Evolutionary conservation across 2,329 filamentous ascomycete species (phyloP).

Genomic region (Alternaria panax): DNA sequence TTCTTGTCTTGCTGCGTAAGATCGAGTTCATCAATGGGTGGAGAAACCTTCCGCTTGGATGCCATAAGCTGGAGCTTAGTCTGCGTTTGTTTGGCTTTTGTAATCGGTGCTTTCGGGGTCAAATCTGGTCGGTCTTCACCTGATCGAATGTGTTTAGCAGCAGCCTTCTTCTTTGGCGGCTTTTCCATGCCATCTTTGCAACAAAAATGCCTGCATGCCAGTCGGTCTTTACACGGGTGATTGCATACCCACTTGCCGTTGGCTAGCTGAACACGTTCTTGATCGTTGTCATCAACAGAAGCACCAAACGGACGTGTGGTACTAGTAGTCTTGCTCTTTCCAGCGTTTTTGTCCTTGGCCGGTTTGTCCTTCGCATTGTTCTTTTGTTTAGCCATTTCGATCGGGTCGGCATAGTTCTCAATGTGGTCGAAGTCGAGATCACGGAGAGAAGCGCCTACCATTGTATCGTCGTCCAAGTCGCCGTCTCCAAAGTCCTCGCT

Average conservation of each 20-base stretch:
- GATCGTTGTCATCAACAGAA: constrained; percentile 16
- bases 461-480: constrained; percentile 61
- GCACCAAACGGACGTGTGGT: background rate
- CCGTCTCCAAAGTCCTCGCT: constrained; percentile 63
- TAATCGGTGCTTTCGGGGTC: background rate
- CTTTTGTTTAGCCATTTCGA: constrained; percentile 23
- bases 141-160: constrained; percentile 31
- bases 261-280: constrained; percentile 61
- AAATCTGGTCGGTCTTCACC: constrained; percentile 12
- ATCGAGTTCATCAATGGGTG: constrained; percentile 40
- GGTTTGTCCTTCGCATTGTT: constrained; percentile 30
- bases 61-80: constrained; percentile 38
- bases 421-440: constrained; percentile 59
- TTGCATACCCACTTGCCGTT: constrained; percentile 80
- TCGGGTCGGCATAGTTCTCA: constrained; percentile 56
- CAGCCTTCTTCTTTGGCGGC: constrained; percentile 57
- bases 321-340: background rate
- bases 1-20: constrained; percentile 44
- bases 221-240: constrained; percentile 71
- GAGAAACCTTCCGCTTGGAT: constrained; percentile 36
- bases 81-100: constrained; percentile 30
- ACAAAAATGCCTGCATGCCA: constrained; percentile 73
- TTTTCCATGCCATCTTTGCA: constrained; percentile 75
- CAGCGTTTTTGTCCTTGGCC: constrained; percentile 10
- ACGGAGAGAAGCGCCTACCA: constrained; percentile 54